phyloP scores from a whole-genome alignment of 371 early-diverging fungal genomes.

The Coemansia sp. region DNA sequence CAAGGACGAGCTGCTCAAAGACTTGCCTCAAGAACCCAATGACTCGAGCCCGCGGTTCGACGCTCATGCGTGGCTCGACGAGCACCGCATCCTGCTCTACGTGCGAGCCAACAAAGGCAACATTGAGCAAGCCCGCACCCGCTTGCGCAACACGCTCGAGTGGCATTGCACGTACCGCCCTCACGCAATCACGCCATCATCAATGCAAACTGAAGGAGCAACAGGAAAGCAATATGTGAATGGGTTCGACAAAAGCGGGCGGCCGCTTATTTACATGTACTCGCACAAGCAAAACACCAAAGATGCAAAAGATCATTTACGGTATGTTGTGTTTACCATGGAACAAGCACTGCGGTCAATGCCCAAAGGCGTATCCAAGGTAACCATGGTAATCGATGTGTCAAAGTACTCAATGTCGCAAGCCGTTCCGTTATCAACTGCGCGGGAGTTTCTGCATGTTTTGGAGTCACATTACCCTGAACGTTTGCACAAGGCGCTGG shows the following conservation, averaged over 20 bases:
- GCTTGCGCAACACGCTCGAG: conserved; percentile 66
- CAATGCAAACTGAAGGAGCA: conserved; percentile 70
- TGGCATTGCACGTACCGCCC: conserved; percentile 80
- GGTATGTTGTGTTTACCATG: conserved; percentile 73
- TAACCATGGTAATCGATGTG: conserved; percentile 80
- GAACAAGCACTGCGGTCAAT: conserved; percentile 78
- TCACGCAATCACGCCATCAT: conserved; percentile 66
- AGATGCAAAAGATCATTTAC: conserved; percentile 72
- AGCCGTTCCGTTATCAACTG: conserved; percentile 68
- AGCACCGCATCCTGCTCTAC: conserved; percentile 65
- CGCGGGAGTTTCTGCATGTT: conserved; percentile 74
- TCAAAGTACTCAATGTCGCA: conserved; percentile 66
- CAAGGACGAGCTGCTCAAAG: conserved; percentile 25
- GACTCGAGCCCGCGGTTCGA: conserved; percentile 33
- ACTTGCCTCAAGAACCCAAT: conserved; percentile 41
- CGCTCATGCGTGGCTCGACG: conserved; percentile 41
- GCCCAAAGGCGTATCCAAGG: conserved; percentile 69
- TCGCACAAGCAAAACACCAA: conserved; percentile 79
- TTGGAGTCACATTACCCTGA: conserved; percentile 87
- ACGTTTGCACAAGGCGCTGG: conserved; percentile 62
- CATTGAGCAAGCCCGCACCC: conserved; percentile 58
- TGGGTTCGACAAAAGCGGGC: conserved; percentile 72
- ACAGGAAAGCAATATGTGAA: conserved; percentile 80
- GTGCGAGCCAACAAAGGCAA: conserved; percentile 79
- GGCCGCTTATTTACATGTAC: conserved; percentile 72